These are phyloP conservation scores for Boletus bicolor DNA, from an alignment of 768 basidiomycete species.

Conservation along the genomic window DNA sequence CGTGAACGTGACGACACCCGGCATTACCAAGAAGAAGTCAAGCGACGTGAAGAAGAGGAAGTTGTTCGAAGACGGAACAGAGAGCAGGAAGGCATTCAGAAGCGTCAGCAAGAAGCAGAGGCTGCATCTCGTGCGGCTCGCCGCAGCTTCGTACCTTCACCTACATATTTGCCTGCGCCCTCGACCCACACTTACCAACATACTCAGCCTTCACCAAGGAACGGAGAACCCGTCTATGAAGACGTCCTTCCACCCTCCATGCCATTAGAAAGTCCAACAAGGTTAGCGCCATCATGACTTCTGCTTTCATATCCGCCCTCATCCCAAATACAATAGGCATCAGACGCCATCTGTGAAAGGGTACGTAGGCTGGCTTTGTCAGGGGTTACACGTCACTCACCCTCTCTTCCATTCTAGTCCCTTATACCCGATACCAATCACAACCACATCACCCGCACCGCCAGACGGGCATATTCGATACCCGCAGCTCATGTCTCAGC, in stretches of 20 bases:
- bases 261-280: slow-evolving; percentile 65
- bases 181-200: slow-evolving; percentile 36
- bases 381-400: slow-evolving; percentile 8
- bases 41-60: slow-evolving; percentile 48
- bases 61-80: slow-evolving; percentile 41
- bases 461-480: slow-evolving; percentile 50
- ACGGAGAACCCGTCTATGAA: slow-evolving; percentile 29
- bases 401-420: slow-evolving; percentile 25
- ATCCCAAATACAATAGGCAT: slow-evolving; percentile 26
- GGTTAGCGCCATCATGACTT: slow-evolving; percentile 45
- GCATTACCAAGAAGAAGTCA: slow-evolving; percentile 43
- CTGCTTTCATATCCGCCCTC: slow-evolving; percentile 33
- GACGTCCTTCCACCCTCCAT: slow-evolving; percentile 39
- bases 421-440: slow-evolving; percentile 55
- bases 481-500: slow-evolving; percentile 74
- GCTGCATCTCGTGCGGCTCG: slow-evolving; percentile 45
- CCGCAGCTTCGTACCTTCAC: slow-evolving; percentile 31
- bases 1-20: slow-evolving; percentile 30
- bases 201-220: slow-evolving; percentile 28
- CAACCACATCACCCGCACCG: slow-evolving; percentile 65
- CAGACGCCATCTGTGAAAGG: slow-evolving; percentile 31
- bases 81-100: slow-evolving; percentile 56
- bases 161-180: slow-evolving; percentile 28
- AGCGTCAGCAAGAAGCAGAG: slow-evolving; percentile 60
- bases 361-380: slow-evolving; percentile 28